These are phyloP conservation scores for Kluyveromyces lactis DNA, from an alignment of 805 yeast genomes.

Conservation along the genomic window DNA sequence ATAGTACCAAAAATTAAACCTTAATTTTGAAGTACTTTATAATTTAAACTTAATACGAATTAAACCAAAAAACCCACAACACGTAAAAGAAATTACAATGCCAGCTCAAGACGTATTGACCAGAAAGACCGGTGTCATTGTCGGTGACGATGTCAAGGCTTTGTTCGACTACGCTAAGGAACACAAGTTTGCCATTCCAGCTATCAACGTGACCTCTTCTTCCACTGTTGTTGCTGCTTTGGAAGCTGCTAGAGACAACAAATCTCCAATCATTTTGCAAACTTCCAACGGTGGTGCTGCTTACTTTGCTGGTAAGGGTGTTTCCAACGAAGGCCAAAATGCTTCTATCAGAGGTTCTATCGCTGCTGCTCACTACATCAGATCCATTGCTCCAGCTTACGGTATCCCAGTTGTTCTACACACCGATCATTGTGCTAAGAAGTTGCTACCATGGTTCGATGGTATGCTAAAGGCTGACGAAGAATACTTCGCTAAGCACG, in stretches of 20 bases:
- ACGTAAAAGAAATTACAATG: constrained; percentile 29
- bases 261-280: constrained; percentile 93
- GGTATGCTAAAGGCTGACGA: constrained; percentile 97
- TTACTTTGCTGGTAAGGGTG: constrained; percentile 99
- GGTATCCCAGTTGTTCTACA: constrained; percentile 95
- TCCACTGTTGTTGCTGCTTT: constrained; percentile 95
- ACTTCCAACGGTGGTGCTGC: constrained; percentile 99
- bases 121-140: constrained; percentile 96
- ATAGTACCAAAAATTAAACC: no score
- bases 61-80: neutral
- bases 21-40: no score
- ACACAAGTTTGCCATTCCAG: constrained; percentile 94
- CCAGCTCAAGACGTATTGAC: constrained; percentile 67
- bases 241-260: constrained; percentile 93
- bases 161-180: constrained; percentile 89
- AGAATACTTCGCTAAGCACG: constrained; percentile 75
- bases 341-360: constrained; percentile 92
- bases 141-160: constrained; percentile 87
- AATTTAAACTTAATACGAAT: no score
- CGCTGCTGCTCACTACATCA: constrained; percentile 97
- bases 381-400: constrained; percentile 92
- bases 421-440: constrained; percentile 98
- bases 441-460: constrained; percentile 96
- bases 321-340: constrained; percentile 81
- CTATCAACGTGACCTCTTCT: constrained; percentile 96